Conservation (phyloP, 257 asterid species). For the Ilex asprella region DNA sequence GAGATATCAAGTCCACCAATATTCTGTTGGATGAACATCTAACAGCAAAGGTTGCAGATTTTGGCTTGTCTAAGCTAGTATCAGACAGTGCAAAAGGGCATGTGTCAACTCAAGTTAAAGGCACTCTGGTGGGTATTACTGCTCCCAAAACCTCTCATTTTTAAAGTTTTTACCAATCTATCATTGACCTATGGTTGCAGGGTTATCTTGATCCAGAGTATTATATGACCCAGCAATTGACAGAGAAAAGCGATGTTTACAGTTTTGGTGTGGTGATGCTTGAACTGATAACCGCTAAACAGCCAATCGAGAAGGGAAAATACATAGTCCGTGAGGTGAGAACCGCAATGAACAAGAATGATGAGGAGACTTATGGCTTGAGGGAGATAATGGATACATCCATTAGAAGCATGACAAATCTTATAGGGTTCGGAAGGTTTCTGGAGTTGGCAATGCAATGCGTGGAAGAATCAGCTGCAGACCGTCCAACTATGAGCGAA, state of each 20-base stretch:
- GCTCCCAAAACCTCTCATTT: neutral
- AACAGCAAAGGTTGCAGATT: constrained; percentile 92
- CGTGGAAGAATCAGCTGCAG: constrained; percentile 80
- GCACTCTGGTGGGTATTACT: constrained; percentile 60
- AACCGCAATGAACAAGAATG: constrained; percentile 38
- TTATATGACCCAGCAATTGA: constrained; percentile 89
- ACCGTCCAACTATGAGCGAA: constrained; percentile 82
- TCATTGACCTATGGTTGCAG: constrained; percentile 22
- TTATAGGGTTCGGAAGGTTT: constrained; percentile 55
- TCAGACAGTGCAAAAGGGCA: constrained; percentile 78
- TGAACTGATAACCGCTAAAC: constrained; percentile 72
- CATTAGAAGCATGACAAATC: constrained; percentile 36
- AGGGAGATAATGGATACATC: constrained; percentile 58
- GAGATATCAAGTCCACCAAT: constrained; percentile 83
- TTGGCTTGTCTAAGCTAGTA: constrained; percentile 86
- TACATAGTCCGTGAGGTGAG: constrained; percentile 76
- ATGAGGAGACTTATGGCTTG: constrained; percentile 56
- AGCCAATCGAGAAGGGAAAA: constrained; percentile 87
- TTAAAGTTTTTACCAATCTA: neutral
- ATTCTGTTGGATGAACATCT: constrained; percentile 75
- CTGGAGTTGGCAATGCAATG: constrained; percentile 80
- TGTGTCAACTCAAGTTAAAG: constrained; percentile 94
- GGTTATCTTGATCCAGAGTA: constrained; percentile 94
- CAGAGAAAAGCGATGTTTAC: constrained; percentile 89
- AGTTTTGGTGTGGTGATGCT: constrained; percentile 97